Base-by-base conservation (phyloP, 805 yeast species). In the Komagataella ulmi region DNA sequence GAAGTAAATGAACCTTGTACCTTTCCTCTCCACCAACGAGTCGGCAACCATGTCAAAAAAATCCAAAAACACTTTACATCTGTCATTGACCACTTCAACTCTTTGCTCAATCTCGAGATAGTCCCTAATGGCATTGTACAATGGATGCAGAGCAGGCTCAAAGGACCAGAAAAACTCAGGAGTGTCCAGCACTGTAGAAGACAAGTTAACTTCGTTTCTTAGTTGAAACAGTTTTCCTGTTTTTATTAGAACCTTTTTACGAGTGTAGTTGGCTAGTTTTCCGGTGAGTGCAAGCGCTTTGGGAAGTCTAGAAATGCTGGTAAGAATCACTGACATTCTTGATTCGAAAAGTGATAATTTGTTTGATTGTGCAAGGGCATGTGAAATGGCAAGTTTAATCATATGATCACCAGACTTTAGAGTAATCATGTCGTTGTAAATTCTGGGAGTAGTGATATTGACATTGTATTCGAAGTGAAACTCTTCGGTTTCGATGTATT, bases 151-250 rank as follows among this genome's bases (percentile, higher is more conserved):
- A 44, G 96, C 90, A 4, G 99, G 99, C 67, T 93, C 99, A 55
- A 75, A 77, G 30, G 90, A 86, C 99, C 99, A 93, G 65, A 93
- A 93, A 61, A 88, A 89, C 55, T 88, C 96, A 0, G 99, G 99
- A 0, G 96, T 89, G 61, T 93, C 99, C 51, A 93, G 72, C 19
- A 93, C 89, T 56, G 87, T 87, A 8, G 97, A 87, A 3, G 91
- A 83, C 49, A 93, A 69, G 63, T 93, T 93, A 4, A 93, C 97
- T 65, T 93, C 98, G 12, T 90, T 96, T 49, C 98, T 73, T 24
- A 93, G 66, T 59, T 89, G 90, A 72, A 91, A 91, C 48, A 93
- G 69, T 62, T 85, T 82, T 6, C 99, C 99, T 1, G 96, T 86
- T 61, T 91, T 88, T 61, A 84, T 88, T 55, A 91, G 64, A 21